Evolutionary conservation across 2,329 filamentous ascomycete genomes (phyloP), one percentile per base, ranked within the genome.

Genomic region (Laburnicola sp.): DNA sequence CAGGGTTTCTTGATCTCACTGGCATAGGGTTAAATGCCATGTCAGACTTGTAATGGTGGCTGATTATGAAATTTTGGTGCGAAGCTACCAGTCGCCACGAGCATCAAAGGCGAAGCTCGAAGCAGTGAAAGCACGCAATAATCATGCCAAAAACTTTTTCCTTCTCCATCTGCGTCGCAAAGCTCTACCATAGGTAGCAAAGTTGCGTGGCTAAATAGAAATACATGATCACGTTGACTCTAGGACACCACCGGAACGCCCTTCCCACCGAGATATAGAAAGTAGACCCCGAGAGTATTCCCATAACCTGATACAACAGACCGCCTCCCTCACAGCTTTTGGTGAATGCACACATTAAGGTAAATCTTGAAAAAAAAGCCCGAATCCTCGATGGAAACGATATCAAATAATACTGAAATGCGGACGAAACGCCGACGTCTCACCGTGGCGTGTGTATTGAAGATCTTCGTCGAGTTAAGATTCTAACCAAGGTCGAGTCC

Each of bases 11-110:
- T 37, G 7, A 9, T 41, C 28, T 21, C 8, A 46, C 34, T n/a
- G 27, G 50, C 44, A 57, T 57, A 51, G 48, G 44, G 54, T 53
- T 53, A 31, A 51, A 56, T 34, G 26, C 37, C 32, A 27, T 6
- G 32, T 16, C 16, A 16, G 16, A 16, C 16, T 16, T 16, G 16
- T 16, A 16, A 16, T 16, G 16, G 16, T 16, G 16, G 16, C 16
- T 16, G 16, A 16, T 16, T 16, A 16, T 16, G 16, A 16, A 16
- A 16, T 16, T 16, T 16, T 16, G 16, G 16, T 16, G 16, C 16
- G 16, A 16, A 16, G 16, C 16, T 16, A 16, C 16, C 16, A 16
- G 16, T 16, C 16, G 16, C 16, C 16, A 16, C 1, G 16, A 16
- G 16, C 16, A 16, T 16, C 16, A 16, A 16, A 16, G 16, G 16